Base-by-base conservation (phyloP, 1,284 basidiomycete genomes). In the Cutaneotrichosporon cyanovorans region DNA sequence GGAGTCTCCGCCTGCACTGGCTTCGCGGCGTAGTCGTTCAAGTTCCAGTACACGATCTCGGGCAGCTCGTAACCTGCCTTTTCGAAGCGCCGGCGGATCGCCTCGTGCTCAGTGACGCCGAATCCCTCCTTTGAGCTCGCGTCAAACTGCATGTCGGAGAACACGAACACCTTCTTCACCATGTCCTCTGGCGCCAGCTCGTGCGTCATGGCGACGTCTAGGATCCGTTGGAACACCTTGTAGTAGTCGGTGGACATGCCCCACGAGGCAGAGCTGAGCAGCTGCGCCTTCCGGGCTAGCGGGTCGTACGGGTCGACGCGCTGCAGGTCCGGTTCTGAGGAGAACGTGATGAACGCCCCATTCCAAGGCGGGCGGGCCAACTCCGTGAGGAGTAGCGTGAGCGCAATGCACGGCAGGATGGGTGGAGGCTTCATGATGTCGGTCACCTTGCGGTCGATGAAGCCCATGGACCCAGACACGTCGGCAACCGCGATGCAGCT, bases 111-210 rank as follows among this genome's bases (percentile, higher is more conserved):
- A 20, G 83, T 84, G 56, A 77, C 73, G 77, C 81, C 83, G 5
- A 12, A 30, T 10, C 19, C 19, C 14, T 20, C 4, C 14, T 16
- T 15, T 8, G 16, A 6, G 7, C 14, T 15, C 0, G 38, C 47
- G 61, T 85, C 80, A 53, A 85, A 85, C 67, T 85, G 82, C 84
- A 85, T 85, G 59, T 85, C 82, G 5, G 77, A 78, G 63, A 86
- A 85, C 35, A 85, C 75, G 58, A 85, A 84, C 0, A 86, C 66
- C 12, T 79, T 76, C 69, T 83, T 81, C 48, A 85, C 76, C 83
- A 85, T 85, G 43, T 84, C 77, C 42, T 81, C 80, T 47, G 74
- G 75, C 39, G 74, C 71, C n/a, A 86, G 68, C 0, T 77, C 71
- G 57, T 80, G 66, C 56, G 73, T 57, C 45, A 77, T 55, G 4